A percentile compares a stretch with the other conserved stretches of the same genome.
These are phyloP conservation scores for Grifola frondosa DNA, from an alignment of 1,284 basidiomycete species.

Conservation along the genomic window DNA sequence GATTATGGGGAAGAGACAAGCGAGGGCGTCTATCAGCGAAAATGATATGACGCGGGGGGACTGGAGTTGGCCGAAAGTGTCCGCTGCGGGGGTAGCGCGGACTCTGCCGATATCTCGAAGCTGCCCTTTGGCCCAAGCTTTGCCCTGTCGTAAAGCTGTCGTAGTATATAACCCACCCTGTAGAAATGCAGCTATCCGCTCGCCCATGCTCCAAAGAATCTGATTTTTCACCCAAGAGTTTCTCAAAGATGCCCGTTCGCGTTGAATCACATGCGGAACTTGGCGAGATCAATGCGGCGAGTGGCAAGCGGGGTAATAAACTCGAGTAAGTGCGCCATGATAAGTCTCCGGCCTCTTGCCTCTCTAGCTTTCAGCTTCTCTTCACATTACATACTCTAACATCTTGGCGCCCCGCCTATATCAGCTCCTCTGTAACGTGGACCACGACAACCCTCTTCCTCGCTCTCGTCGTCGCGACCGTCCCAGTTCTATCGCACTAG, in stretches of 20 bases:
- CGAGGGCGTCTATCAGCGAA: not conserved
- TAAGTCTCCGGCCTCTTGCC: constrained; percentile 15
- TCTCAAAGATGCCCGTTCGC: constrained; percentile 16
- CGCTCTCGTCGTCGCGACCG: not conserved
- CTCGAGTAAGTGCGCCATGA: constrained; percentile 22
- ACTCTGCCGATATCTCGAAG: too few relatives aligned
- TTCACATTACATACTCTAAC: too few relatives aligned
- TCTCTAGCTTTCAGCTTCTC: constrained; percentile 12
- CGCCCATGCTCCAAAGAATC: too few relatives aligned
- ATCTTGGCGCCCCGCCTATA: constrained; percentile 14
- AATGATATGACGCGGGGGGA: constrained; percentile 2
- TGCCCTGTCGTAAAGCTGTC: too few relatives aligned
- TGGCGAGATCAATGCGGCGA: constrained; percentile 12
- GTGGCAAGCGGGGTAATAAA: constrained; percentile 17
- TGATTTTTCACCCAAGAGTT: not conserved
- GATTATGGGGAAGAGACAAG: constrained; percentile 19
- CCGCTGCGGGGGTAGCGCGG: constrained; percentile 19
- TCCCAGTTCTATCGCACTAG: constrained; percentile 1
- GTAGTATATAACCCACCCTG: too few relatives aligned
- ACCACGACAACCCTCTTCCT: constrained; percentile 5
- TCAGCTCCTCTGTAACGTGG: constrained; percentile 15
- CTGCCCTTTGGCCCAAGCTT: constrained; percentile 2
- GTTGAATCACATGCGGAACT: constrained; percentile 15
- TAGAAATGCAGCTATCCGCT: too few relatives aligned
- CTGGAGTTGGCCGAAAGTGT: not conserved